phyloP scores from a whole-genome alignment of 768 basidiomycete genomes.

The Boletus reticulatus region DNA sequence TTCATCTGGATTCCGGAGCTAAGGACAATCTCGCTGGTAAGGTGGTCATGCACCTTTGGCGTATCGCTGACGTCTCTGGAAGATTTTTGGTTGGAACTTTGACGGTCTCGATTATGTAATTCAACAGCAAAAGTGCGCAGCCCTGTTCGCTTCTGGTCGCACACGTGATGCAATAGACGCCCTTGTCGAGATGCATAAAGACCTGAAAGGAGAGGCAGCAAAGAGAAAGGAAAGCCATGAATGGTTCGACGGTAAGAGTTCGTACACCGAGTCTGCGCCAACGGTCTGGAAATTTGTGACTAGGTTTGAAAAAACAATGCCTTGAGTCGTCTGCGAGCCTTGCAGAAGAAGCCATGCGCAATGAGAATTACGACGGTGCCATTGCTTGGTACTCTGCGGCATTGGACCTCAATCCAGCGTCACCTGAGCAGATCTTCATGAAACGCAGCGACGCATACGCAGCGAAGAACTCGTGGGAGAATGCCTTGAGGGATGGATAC shows the following conservation, averaged over 20 bases:
- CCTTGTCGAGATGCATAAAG: neutral
- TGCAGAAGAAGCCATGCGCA: constrained; percentile 3
- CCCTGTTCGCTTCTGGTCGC: neutral
- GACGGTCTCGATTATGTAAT: neutral
- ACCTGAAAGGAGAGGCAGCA: neutral
- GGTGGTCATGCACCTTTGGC: neutral
- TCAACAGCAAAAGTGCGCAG: neutral
- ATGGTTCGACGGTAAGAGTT: constrained; percentile 4
- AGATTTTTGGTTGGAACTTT: constrained; percentile 17
- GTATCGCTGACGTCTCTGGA: neutral
- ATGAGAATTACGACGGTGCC: neutral
- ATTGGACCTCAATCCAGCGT: neutral
- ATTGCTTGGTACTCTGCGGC: neutral
- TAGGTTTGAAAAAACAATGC: neutral
- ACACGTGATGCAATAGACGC: neutral
- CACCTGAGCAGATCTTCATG: neutral
- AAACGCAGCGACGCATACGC: constrained; percentile 10
- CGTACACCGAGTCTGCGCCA: neutral
- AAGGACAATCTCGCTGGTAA: constrained; percentile 1
- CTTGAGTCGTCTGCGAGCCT: neutral
- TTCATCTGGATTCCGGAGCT: constrained; percentile 1
- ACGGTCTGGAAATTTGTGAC: neutral
- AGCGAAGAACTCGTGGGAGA: neutral
- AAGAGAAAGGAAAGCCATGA: neutral
- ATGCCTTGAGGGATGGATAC: constrained; percentile 4